Base-by-base conservation (phyloP, 116 monocot species). In the Trichopus zeylanicus region DNA sequence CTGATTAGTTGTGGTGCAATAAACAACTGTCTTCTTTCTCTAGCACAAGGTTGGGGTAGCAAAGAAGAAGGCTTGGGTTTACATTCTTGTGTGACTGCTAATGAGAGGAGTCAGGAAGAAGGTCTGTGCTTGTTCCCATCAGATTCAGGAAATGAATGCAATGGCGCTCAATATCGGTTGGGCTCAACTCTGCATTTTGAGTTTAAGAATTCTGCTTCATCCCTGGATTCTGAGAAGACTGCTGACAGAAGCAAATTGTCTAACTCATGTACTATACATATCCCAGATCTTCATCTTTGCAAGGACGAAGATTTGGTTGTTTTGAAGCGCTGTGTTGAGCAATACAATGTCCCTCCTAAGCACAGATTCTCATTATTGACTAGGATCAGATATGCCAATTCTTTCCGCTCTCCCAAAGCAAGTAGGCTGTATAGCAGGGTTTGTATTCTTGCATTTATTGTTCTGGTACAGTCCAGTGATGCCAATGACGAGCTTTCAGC, bases 31-130 rank as follows among this genome's bases (percentile, higher is more conserved):
- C 83, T 92, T 64, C 68, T 99, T 31, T 92, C 99, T 63, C 54
- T 99, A 68, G 92, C 99, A 16, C 99, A 99, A 49, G 99, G 92
- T 37, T 99, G 99, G 99, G 99, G 99, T 48, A 99, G 92, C 68
- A 99, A 99, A 76, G 99, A 99, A 86, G 99, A 99, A 86, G 92
- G 99, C 25, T 77, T 99, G 49, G 99, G 99, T 29, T 75, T 99
- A 46, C 73, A 72, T 66, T 92, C 99, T 16, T 99, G 99, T 79
- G 78, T 99, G 58, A 67, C 81, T 58, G 80, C 78, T 38, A 89
- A 89, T 55, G 92, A 99, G 53, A 63, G 74, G 66, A 81, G 70
- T 37, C 99, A 88, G 59, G 71, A 83, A 26, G 83, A 80, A 49
- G 78, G 78, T 15, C 55, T 91, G 63, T 82, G 52, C 29, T 68